Evolutionary conservation across 495 filamentous ascomycete genomes (phyloP).

Genomic region (Parathielavia hyrcaniae): DNA sequence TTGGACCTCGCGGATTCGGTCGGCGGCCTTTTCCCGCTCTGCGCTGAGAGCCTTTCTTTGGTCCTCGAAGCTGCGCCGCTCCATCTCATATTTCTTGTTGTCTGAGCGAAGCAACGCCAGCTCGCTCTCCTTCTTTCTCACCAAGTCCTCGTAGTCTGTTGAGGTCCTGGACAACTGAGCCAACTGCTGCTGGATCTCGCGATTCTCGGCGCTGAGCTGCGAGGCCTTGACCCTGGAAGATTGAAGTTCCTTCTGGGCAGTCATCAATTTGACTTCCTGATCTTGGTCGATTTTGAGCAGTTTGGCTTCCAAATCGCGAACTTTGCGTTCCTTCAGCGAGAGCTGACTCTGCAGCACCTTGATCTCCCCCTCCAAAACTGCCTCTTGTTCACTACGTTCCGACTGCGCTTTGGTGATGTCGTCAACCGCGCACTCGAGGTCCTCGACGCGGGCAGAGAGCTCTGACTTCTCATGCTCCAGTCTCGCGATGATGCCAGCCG

Average conservation of each 20-base stretch:
- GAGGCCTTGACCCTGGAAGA: conserved; percentile 61
- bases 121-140: conserved; percentile 90
- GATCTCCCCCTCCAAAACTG: conserved; percentile 69
- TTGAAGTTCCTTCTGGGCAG: conserved; percentile 76
- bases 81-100: conserved; percentile 67
- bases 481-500: conserved; percentile 73
- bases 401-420: conserved; percentile 61
- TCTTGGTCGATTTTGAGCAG: conserved; percentile 83
- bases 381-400: conserved; percentile 64
- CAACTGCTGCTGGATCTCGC: conserved; percentile 76
- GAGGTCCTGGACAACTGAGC: conserved; percentile 84
- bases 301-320: conserved; percentile 80
- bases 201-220: conserved; percentile 74
- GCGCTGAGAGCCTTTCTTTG: conserved; percentile 61
- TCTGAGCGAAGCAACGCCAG: conserved; percentile 77
- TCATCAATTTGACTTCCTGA: conserved; percentile 76
- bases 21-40: conserved; percentile 75
- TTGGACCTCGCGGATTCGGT: conserved; percentile 73
- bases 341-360: conserved; percentile 91
- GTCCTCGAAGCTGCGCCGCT: conserved; percentile 67
- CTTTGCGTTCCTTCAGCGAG: conserved; percentile 80
- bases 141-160: conserved; percentile 87
- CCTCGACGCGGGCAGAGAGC: conserved; percentile 56
- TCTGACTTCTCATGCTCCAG: conserved; percentile 80
- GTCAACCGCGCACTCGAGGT: conserved; percentile 61